Percentiles rank a stretch among this genome's conserved stretches.
Conservation (phyloP, 352 stramenopile species). For the Pythium angustatum region DNA sequence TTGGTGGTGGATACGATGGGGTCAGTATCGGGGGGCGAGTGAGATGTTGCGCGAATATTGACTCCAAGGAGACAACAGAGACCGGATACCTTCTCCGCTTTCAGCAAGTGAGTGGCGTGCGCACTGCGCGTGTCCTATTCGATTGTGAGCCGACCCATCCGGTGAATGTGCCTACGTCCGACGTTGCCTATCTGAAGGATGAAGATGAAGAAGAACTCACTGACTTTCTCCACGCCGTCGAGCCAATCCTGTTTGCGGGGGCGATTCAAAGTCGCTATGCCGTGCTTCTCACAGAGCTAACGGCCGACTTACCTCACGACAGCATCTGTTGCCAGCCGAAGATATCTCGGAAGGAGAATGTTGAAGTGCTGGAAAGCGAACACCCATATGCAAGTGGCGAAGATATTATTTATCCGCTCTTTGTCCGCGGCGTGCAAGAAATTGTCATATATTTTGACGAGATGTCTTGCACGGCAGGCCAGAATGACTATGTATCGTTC, state of each 20-base stretch:
- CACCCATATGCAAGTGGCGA: slow-evolving; percentile 69
- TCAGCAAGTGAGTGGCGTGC: neutral
- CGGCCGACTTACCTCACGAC: slow-evolving; percentile 3
- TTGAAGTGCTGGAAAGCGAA: slow-evolving; percentile 77
- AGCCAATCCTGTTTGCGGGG: slow-evolving; percentile 28
- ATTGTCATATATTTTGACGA: slow-evolving; percentile 87
- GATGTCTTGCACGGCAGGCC: slow-evolving; percentile 57
- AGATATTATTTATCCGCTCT: slow-evolving; percentile 59
- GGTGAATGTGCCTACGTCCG: slow-evolving; percentile 55
- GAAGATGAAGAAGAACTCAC: slow-evolving; percentile 45
- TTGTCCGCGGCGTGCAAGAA: slow-evolving; percentile 63
- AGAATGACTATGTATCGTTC: slow-evolving; percentile 86
- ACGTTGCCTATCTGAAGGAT: slow-evolving; percentile 50
- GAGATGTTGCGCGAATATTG: slow-evolving; percentile 70
- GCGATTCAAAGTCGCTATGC: neutral
- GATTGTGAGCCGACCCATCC: slow-evolving; percentile 57
- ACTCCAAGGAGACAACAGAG: slow-evolving; percentile 74
- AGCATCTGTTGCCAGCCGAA: slow-evolving; percentile 42
- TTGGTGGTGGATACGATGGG: slow-evolving; percentile 58
- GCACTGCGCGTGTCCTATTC: slow-evolving; percentile 63
- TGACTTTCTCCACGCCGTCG: slow-evolving; percentile 40
- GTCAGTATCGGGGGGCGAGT: slow-evolving; percentile 58
- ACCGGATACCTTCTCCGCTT: slow-evolving; percentile 53
- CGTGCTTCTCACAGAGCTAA: slow-evolving; percentile 18
- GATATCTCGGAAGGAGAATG: slow-evolving; percentile 60